Evolutionary conservation across 1,284 basidiomycete genomes (phyloP).

Genomic region (Malassezia sp.): DNA sequence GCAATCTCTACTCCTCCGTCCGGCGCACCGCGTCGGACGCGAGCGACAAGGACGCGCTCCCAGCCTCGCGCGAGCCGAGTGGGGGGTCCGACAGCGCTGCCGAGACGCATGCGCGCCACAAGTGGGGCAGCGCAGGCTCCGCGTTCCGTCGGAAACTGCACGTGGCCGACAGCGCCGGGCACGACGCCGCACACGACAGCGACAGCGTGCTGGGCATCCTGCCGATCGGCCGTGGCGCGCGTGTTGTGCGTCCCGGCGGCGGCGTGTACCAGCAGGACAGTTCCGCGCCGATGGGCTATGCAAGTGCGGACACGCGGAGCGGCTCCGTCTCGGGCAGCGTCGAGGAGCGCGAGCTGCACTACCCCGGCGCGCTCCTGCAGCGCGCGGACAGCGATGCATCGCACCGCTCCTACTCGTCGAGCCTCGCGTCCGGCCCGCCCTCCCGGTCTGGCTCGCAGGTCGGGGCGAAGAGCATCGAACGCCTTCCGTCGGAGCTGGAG

Average conservation of each 20-base stretch:
- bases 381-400: constrained; percentile 7
- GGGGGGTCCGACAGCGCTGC: too few species aligned
- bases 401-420: constrained; percentile 7
- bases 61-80: too few species aligned
- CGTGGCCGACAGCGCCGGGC: too few species aligned
- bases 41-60: too few species aligned
- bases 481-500: background rate
- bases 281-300: too few species aligned
- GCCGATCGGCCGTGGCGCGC: too few species aligned
- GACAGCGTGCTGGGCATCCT: background rate
- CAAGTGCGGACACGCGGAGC: too few species aligned
- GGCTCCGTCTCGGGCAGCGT: too few species aligned
- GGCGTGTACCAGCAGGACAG: too few species aligned
- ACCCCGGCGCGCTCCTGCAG: background rate
- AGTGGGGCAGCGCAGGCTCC: background rate
- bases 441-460: constrained; percentile 5
- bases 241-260: too few species aligned
- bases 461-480: background rate
- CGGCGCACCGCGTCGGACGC: constrained; percentile 1
- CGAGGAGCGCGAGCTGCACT: too few species aligned
- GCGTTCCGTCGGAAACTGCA: background rate
- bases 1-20: constrained; percentile 7
- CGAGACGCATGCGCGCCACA: background rate
- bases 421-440: background rate
- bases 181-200: background rate